Evolutionary conservation across 2,329 filamentous ascomycete genomes (phyloP).

Genomic region (Clonostachys rhizophaga): DNA sequence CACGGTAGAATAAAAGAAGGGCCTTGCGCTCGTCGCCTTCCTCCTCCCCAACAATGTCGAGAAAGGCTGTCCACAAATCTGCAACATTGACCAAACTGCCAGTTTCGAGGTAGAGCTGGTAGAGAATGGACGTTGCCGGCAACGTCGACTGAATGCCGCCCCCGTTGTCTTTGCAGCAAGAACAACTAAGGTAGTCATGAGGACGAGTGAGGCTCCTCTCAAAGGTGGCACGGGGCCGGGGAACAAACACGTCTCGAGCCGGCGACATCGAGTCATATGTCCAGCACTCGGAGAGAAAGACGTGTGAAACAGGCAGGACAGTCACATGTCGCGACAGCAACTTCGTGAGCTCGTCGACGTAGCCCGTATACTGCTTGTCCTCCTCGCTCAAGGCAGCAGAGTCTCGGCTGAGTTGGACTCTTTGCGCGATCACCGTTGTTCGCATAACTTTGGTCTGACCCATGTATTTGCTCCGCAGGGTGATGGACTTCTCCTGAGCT

Average conservation of each 20-base stretch:
- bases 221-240: constrained; percentile 64
- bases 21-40: constrained; percentile 47
- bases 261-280: constrained; percentile 69
- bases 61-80: constrained; percentile 76
- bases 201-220: constrained; percentile 69
- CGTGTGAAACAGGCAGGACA: constrained; percentile 20
- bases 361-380: constrained; percentile 64
- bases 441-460: constrained; percentile 65
- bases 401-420: constrained; percentile 74
- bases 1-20: constrained; percentile 78
- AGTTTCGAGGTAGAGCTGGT: constrained; percentile 75
- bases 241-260: constrained; percentile 69
- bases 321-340: constrained; percentile 16
- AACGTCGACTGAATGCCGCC: constrained; percentile 51
- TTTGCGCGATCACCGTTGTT: constrained; percentile 76
- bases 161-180: constrained; percentile 55
- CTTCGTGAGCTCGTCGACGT: constrained; percentile 47
- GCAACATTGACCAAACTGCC: constrained; percentile 73
- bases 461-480: constrained; percentile 71
- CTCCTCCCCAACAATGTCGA: constrained; percentile 49
- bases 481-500: constrained; percentile 36
- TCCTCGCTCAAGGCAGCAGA: constrained; percentile 65
- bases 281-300: constrained; percentile 68
- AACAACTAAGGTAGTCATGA: constrained; percentile 72
- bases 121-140: constrained; percentile 69